phyloP scores from a whole-genome alignment of 192 early-diverging fungal species.

The Rhizoclosmatium globosum region DNA sequence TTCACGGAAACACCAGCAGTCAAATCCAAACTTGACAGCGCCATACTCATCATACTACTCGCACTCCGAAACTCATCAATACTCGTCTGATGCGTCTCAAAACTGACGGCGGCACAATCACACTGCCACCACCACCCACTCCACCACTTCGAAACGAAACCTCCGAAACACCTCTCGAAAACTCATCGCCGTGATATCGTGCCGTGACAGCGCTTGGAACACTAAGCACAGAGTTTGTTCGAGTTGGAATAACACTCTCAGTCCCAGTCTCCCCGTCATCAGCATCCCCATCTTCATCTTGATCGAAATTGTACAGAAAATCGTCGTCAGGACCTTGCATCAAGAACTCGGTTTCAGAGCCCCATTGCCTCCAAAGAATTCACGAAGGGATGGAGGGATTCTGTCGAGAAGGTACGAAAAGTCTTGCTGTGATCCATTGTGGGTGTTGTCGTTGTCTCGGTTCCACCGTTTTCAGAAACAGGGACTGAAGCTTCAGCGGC shows the following conservation, averaged over 20 bases:
- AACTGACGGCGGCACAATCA: constrained; percentile 8
- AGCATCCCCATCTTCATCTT: background rate
- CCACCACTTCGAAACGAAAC: background rate
- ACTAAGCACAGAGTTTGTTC: background rate
- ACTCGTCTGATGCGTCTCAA: background rate
- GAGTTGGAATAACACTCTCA: background rate
- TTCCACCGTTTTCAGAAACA: background rate
- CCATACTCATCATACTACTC: constrained; percentile 15
- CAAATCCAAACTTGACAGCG: constrained; percentile 17
- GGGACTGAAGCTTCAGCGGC: background rate
- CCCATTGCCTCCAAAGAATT: constrained; percentile 6
- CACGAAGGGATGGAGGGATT: constrained; percentile 19
- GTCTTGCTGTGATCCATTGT: background rate
- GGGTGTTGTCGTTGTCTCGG: background rate
- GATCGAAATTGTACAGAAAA: constrained; percentile 5
- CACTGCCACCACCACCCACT: background rate
- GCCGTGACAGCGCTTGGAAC: background rate
- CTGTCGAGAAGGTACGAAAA: constrained; percentile 4
- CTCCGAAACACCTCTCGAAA: background rate
- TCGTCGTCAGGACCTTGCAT: background rate
- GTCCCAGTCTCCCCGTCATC: background rate
- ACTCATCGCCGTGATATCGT: background rate
- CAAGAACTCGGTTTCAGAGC: constrained; percentile 1
- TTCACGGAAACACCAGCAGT: background rate
- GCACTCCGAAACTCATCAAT: constrained; percentile 10